Conservation (phyloP, 2,329 filamentous ascomycete genomes). For the Amylocarpus encephaloides region DNA sequence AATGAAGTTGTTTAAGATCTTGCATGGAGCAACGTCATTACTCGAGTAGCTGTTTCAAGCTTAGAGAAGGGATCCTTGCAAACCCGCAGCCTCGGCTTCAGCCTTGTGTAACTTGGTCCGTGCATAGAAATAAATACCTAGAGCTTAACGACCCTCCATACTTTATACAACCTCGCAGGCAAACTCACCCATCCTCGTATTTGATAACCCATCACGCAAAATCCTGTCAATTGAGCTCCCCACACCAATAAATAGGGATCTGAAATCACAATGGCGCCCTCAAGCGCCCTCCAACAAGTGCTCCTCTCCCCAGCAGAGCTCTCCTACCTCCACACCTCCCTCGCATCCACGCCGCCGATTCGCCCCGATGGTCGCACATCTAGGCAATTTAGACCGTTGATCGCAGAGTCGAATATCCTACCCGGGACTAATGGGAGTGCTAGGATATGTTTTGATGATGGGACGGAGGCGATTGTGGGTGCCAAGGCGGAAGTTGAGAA, state of each 20-base stretch:
- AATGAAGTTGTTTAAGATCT: too few species aligned
- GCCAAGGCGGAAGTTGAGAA: constrained; percentile 92
- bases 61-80: background rate
- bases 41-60: too few species aligned
- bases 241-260: background rate
- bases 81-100: background rate
- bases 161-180: too few species aligned
- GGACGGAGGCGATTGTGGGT: constrained; percentile 91
- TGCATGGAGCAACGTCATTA: too few species aligned
- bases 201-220: background rate
- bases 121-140: background rate
- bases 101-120: background rate
- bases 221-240: background rate
- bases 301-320: constrained; percentile 93
- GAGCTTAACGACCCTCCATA: too few species aligned
- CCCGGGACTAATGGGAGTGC: constrained; percentile 89
- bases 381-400: constrained; percentile 83
- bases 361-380: constrained; percentile 79
- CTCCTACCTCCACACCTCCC: constrained; percentile 85
- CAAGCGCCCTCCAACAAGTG: constrained; percentile 48
- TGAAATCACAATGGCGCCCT: constrained; percentile 45
- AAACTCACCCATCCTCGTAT: too few species aligned
- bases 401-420: constrained; percentile 84
- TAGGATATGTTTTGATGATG: constrained; percentile 88
- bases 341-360: constrained; percentile 74